These are phyloP conservation scores for Yamadazyma olivae DNA, from an alignment of 805 yeast genomes.

Conservation along the genomic window DNA sequence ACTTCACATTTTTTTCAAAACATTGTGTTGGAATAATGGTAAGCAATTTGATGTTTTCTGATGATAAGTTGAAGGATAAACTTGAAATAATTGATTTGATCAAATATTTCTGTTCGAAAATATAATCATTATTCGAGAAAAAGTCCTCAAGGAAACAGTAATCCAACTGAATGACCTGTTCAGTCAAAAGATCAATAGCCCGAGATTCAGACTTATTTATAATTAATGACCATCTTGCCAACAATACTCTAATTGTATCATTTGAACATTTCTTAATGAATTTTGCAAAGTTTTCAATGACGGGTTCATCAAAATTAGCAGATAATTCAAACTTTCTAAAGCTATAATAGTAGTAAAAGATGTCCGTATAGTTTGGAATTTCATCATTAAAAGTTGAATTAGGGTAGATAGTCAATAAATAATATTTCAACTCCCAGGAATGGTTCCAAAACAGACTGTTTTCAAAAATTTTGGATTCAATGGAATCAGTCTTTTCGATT, in stretches of 20 bases:
- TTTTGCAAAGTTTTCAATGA: constrained; percentile 11
- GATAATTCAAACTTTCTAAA: constrained; percentile 53
- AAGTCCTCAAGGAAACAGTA: not conserved
- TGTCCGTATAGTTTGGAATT: constrained; percentile 2
- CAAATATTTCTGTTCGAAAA: constrained; percentile 3
- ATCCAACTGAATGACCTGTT: constrained; percentile 28
- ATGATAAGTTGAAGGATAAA: not conserved
- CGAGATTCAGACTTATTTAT: constrained; percentile 32
- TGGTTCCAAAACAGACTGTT: constrained; percentile 7
- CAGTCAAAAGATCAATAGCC: constrained; percentile 44
- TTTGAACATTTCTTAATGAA: constrained; percentile 6
- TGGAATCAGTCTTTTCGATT: constrained; percentile 16
- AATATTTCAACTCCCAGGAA: constrained; percentile 47
- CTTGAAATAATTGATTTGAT: not conserved
- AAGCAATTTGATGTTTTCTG: constrained; percentile 8
- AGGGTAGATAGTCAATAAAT: constrained; percentile 26
- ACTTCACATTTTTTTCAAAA: constrained; percentile 15
- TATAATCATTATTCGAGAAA: not conserved
- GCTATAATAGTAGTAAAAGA: constrained; percentile 30
- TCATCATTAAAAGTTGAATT: not conserved
- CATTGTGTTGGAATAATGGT: constrained; percentile 49
- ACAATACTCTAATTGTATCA: constrained; percentile 12
- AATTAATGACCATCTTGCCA: constrained; percentile 57
- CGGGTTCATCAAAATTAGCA: constrained; percentile 7
- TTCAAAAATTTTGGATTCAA: constrained; percentile 4